Percentiles rank a stretch among this genome's conserved stretches.
Evolutionary conservation across 768 basidiomycete genomes (phyloP).

Genomic region (Termitomyces sp.): DNA sequence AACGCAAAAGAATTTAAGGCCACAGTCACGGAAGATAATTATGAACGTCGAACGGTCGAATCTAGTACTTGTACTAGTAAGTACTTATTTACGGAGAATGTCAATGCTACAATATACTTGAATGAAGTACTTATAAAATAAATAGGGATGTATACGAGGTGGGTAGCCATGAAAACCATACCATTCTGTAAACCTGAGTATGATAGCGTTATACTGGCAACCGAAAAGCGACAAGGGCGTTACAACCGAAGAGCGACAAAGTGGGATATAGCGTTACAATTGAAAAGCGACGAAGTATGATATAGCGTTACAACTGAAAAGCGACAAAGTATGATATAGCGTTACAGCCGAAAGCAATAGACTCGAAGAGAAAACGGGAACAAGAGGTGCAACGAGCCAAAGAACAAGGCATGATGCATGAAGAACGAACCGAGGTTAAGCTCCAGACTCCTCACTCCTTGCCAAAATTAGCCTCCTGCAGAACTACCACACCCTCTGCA

Average conservation of each 20-base stretch:
- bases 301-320: too few species aligned
- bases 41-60: too few species aligned
- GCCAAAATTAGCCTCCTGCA: constrained; percentile 48
- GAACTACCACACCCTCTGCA: constrained; percentile 59
- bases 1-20: background rate
- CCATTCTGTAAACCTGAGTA: background rate
- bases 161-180: background rate
- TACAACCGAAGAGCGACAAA: background rate
- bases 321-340: too few species aligned
- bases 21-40: background rate
- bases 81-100: background rate
- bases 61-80: background rate
- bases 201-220: background rate
- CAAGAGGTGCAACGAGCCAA: background rate
- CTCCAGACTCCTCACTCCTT: background rate
- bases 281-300: background rate
- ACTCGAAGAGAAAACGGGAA: background rate
- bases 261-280: too few species aligned
- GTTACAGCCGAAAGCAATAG: too few species aligned
- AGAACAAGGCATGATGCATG: too few species aligned
- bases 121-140: background rate
- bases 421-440: background rate
- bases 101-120: background rate
- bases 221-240: background rate
- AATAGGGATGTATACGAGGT: background rate